These are phyloP conservation scores for Nelumbo lutea DNA, from an alignment of 164 flowering plant genomes.

Conservation along the genomic window DNA sequence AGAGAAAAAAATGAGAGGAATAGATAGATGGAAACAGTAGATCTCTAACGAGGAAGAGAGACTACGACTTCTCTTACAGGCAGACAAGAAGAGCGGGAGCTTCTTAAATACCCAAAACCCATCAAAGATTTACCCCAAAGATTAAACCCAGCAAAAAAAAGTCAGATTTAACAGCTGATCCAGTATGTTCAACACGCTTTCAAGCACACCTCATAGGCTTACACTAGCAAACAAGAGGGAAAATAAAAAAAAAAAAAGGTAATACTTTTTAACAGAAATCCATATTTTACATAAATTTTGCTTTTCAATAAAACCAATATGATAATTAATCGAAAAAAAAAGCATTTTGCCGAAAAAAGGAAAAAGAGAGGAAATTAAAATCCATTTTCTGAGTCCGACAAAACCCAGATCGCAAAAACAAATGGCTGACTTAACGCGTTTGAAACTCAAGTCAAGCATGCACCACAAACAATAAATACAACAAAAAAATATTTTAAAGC, in stretches of 20 bases:
- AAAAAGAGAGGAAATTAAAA: not conserved
- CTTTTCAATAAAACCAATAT: not conserved
- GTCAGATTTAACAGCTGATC: constrained; percentile 8
- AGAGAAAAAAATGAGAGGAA: not conserved
- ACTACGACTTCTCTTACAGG: not conserved
- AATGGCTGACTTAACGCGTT: not conserved
- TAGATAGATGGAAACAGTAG: constrained; percentile 4
- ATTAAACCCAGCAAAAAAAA: constrained; percentile 8
- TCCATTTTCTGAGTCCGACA: not conserved
- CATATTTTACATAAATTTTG: not conserved
- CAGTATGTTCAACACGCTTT: constrained; percentile 12
- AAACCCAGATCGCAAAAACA: constrained; percentile 2
- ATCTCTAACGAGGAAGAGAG: constrained; percentile 5
- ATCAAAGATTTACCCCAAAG: constrained; percentile 8
- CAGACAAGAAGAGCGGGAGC: constrained; percentile 4
- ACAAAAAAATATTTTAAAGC: no score
- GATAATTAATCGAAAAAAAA: not conserved
- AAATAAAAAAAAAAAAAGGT: not conserved
- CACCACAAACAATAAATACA: no score
- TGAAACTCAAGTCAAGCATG: not conserved
- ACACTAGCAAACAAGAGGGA: not conserved
- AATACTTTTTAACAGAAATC: not conserved
- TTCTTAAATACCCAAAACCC: constrained; percentile 15
- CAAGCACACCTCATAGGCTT: not conserved
- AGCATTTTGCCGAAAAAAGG: not conserved